These are phyloP conservation scores for Anisodus acutangulus DNA, from an alignment of 257 asterid species.

Conservation along the genomic window DNA sequence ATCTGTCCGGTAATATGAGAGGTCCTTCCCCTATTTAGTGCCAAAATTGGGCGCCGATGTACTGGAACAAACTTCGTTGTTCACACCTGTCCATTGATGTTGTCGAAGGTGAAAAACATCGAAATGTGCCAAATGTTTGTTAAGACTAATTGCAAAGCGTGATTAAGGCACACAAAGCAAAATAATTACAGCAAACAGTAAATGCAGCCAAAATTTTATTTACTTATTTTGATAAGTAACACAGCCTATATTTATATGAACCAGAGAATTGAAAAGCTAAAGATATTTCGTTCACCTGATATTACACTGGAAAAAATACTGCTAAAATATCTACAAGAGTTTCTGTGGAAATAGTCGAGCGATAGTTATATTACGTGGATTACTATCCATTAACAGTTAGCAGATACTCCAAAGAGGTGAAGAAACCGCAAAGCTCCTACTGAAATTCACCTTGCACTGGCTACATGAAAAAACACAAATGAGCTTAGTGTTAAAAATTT, in stretches of 20 bases:
- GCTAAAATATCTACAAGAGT: not conserved
- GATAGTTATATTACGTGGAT: constrained; percentile 1
- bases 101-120: not conserved
- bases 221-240: not conserved
- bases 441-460: constrained; percentile 5
- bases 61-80: not conserved
- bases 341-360: not conserved
- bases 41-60: not conserved
- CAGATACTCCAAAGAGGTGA: not conserved
- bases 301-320: not conserved
- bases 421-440: not conserved
- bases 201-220: not conserved
- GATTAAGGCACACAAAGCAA: not conserved
- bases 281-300: not conserved
- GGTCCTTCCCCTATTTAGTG: not conserved
- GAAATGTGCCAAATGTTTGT: not conserved
- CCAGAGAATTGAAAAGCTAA: not conserved
- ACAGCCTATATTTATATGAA: not conserved
- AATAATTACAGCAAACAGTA: not conserved
- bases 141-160: not conserved
- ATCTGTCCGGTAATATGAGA: not conserved
- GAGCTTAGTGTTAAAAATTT: not conserved
- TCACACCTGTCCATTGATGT: not conserved
- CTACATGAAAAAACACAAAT: not conserved
- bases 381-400: not conserved